Percentiles rank a stretch among this genome's conserved stretches.
phyloP scores from a whole-genome alignment of 73 alveolate species.

The Tetrahymena malaccensis region DNA sequence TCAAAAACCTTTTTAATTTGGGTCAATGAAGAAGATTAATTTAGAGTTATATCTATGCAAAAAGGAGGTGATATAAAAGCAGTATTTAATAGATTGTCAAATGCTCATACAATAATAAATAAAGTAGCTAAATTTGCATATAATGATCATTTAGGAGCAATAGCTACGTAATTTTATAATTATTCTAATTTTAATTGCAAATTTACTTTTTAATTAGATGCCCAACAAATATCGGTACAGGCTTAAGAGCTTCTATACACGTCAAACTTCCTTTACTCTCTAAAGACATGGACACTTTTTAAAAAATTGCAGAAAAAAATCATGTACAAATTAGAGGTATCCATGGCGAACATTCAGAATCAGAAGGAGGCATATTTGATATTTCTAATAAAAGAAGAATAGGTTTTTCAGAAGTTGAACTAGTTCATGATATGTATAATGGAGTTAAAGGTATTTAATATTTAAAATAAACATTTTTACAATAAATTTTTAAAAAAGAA shows the following conservation, averaged over 20 bases:
- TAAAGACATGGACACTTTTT: neutral
- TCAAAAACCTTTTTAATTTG: slow-evolving; percentile 25
- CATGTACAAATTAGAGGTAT: slow-evolving; percentile 33
- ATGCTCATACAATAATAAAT: neutral
- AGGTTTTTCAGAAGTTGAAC: slow-evolving; percentile 42
- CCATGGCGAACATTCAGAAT: slow-evolving; percentile 29
- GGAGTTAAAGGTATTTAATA: neutral
- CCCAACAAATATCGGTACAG: slow-evolving; percentile 27
- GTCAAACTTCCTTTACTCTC: slow-evolving; percentile 8
- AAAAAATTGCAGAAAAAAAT: slow-evolving; percentile 18
- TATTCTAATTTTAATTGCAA: neutral
- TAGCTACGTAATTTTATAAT: neutral
- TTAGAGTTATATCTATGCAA: slow-evolving; percentile 21
- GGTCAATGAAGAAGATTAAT: slow-evolving; percentile 46
- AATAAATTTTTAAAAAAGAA: neutral
- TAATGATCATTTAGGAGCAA: neutral
- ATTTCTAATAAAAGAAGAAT: slow-evolving; percentile 10
- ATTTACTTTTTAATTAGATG: neutral
- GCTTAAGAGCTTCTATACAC: slow-evolving; percentile 16
- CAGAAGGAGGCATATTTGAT: neutral
- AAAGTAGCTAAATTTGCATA: slow-evolving; percentile 3
- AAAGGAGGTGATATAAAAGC: slow-evolving; percentile 2
- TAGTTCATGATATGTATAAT: slow-evolving; percentile 39
- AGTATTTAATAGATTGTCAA: neutral
- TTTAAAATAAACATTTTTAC: neutral